Base-by-base conservation (phyloP, 2,329 filamentous ascomycete species). In the Harringtonia aguacate region DNA sequence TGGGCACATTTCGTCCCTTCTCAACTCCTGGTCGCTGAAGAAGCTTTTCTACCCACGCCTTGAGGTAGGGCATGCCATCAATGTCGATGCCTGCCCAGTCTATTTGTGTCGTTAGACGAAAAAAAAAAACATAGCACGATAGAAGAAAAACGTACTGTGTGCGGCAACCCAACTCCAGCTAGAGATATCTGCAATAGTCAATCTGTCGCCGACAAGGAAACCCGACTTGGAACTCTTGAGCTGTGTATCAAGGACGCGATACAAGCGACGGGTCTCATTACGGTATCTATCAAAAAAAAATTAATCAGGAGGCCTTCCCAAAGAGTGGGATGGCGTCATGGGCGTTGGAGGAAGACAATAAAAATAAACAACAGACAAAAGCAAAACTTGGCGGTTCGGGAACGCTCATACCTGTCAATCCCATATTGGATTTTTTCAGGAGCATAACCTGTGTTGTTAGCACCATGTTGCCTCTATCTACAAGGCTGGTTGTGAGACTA, bases 261-360 rank as follows among this genome's bases (percentile, higher is more conserved):
- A 94, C 2, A 95, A 70, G 14, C 88, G 79, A n/a, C 81, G 73
- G 0, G 84, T 86, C 66, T 95, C 88, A 58, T 86, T 92, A 57
- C 72, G 67, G 65, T 94, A 95, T 39, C 49, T 51, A 34, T 13
- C 8, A 27, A 18, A 35, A 10, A 20, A 2, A 24, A 17, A 18
- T 10, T 18, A 10, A n/a, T n/a, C 8, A n/a, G 6, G 12, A 8
- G n/a, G n/a, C n/a, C n/a, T n/a, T n/a, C n/a, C n/a, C n/a, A n/a
- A n/a, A n/a, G n/a, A 27, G 24, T 27, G 24, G 24, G 24, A 27
- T 27, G n/a, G n/a, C n/a, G n/a, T n/a, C n/a, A n/a, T n/a, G n/a
- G n/a, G n/a, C n/a, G n/a, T n/a, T n/a, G n/a, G n/a, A n/a, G n/a
- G n/a, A n/a, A n/a, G n/a, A n/a, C n/a, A n/a, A n/a, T n/a, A n/a